These are phyloP conservation scores for Alopecurus myosuroides DNA, from an alignment of 176 grass and related monocot genomes.

Conservation along the genomic window DNA sequence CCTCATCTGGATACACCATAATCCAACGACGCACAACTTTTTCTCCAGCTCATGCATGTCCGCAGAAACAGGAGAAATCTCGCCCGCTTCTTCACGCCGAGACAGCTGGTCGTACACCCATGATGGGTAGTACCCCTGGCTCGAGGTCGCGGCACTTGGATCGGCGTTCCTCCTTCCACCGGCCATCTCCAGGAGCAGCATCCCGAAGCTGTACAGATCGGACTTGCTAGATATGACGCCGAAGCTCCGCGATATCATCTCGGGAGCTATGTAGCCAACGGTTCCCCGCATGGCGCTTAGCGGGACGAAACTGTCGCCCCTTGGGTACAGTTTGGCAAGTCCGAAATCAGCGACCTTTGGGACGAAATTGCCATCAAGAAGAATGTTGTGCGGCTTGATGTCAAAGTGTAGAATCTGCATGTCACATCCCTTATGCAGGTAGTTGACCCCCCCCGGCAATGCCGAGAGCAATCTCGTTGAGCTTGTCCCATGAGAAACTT, in stretches of 20 bases:
- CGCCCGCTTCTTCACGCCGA: neutral
- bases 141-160: neutral
- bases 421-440: neutral
- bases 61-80: neutral
- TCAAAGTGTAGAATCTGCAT: neutral
- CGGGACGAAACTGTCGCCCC: neutral
- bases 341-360: neutral
- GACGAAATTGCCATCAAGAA: neutral
- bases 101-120: neutral
- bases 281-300: neutral
- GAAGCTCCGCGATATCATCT: neutral
- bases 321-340: neutral
- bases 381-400: neutral
- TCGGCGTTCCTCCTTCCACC: neutral
- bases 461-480: too few relatives aligned
- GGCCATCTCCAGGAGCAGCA: slow-evolving; percentile 46
- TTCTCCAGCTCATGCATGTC: neutral
- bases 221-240: slow-evolving; percentile 28
- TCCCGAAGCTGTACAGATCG: slow-evolving; percentile 55
- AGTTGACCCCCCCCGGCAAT: too few relatives aligned
- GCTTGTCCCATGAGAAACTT: too few relatives aligned
- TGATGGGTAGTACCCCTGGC: too few relatives aligned
- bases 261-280: neutral
- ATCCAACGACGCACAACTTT: neutral
- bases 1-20: neutral